These are phyloP conservation scores for Alternaria viburni DNA, from an alignment of 2,329 filamentous ascomycete genomes.

Conservation along the genomic window DNA sequence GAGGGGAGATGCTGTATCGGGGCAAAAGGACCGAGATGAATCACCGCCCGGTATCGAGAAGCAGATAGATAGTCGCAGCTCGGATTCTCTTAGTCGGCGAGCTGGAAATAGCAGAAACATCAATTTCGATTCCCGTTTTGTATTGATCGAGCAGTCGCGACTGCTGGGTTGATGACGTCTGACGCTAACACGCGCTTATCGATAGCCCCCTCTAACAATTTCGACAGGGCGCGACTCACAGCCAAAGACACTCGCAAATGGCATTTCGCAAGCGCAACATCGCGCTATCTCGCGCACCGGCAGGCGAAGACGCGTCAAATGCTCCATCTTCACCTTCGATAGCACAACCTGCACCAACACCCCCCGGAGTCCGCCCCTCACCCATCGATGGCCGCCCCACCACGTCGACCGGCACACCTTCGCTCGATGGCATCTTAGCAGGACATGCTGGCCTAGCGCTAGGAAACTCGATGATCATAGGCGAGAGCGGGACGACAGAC, in stretches of 20 bases:
- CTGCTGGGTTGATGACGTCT: background rate
- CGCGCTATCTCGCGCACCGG: constrained; percentile 55
- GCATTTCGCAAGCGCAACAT: constrained; percentile 73
- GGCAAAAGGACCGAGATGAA: background rate
- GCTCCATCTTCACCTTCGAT: constrained; percentile 15
- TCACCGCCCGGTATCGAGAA: background rate
- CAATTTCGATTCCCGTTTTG: background rate
- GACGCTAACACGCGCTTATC: constrained; percentile 4
- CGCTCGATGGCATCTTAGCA: constrained; percentile 82
- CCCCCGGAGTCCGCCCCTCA: constrained; percentile 74
- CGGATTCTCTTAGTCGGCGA: too few relatives aligned
- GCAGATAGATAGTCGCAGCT: too few relatives aligned
- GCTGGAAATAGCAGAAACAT: background rate
- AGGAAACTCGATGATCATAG: constrained; percentile 79
- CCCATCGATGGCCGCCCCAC: constrained; percentile 85
- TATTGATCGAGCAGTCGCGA: background rate
- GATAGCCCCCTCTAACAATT: constrained; percentile 17
- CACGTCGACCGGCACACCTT: constrained; percentile 88
- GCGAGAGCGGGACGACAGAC: constrained; percentile 92
- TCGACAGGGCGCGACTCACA: constrained; percentile 11
- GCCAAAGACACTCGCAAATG: constrained; percentile 53
- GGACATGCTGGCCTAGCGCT: constrained; percentile 85
- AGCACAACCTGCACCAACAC: constrained; percentile 18
- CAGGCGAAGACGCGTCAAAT: constrained; percentile 22
- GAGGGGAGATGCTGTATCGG: background rate